Evolutionary conservation across 1,139 yeast genomes (phyloP), one percentile per base, ranked within the genome.

Genomic region (Martiniozyma asiatica): DNA sequence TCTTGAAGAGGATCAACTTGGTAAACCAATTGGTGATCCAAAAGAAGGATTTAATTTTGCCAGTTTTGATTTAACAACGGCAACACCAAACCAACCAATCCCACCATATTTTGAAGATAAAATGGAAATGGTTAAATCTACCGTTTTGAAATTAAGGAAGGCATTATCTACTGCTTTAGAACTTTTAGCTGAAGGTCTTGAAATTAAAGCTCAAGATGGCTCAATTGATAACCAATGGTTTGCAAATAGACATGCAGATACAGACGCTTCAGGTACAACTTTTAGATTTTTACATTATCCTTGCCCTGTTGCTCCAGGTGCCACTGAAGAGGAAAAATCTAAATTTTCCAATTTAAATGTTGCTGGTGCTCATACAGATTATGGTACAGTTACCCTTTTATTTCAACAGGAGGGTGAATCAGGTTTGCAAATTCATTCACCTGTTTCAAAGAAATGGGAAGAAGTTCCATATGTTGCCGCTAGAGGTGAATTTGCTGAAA

Each of bases 341-440:
- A 33, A 39, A 11, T 37, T 34, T 17, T 37, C 32, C 14, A 35
- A 37, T 3, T 26, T 48, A 13, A 47, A 47, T 28, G 56, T 73
- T 30, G 74, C 74, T 3, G 76, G 76, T 18, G 73, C 75, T 2
- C 76, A 69, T 40, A 68, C 75, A 0, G 76, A 69, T 44, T 69
- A 69, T 39, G 76, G 76, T 5, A 63, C 72, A 8, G 56, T 66
- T 39, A 68, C 75, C 0, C 51, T 68, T 17, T 51, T 68, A 27
- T 65, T 48, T 26, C 51, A 47, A 35, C 41, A 43, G 33, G 43
- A 62, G 22, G 60, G 43, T 55, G 63, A 41, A 48, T 63, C 47
- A 59, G 76, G 76, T 2, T 53, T 69, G 33, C 73, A 69, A 39
- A 65, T 69, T 8, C 59, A 59, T 32, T 65, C 74, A 0, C 73